Conservation (phyloP, 2,329 filamentous ascomycete species). For the Ceratocystis lukuohia region DNA sequence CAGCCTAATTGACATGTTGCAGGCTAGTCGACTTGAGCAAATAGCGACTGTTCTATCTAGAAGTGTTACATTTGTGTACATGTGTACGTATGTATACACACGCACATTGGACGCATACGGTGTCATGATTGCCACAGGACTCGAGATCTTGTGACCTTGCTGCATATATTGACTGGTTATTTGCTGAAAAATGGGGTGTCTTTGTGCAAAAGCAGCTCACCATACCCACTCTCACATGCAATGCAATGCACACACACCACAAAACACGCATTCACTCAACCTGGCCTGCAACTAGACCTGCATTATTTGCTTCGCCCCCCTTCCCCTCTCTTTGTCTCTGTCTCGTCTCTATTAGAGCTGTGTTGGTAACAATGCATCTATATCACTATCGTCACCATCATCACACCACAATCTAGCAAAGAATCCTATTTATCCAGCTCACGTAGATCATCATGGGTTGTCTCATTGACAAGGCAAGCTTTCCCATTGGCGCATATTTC, state of each 20-base stretch:
- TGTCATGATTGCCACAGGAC: neutral
- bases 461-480: neutral
- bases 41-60: neutral
- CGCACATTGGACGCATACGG: neutral
- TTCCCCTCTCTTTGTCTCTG: neutral
- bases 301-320: neutral
- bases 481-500: neutral
- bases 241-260: neutral
- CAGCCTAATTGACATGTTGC: too few species aligned
- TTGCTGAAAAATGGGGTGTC: neutral
- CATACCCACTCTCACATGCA: neutral
- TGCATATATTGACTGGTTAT: neutral
- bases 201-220: neutral
- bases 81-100: neutral
- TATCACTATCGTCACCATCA: constrained; percentile 1
- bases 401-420: constrained; percentile 1
- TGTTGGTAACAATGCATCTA: neutral
- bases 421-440: neutral
- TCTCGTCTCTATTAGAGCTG: too few species aligned
- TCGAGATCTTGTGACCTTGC: neutral
- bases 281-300: too few species aligned
- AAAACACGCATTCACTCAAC: neutral
- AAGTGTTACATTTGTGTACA: neutral
- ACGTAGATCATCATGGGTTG: neutral
- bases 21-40: too few species aligned